Base-by-base conservation (phyloP, 805 yeast genomes). In the Barnettozyma sp. region DNA sequence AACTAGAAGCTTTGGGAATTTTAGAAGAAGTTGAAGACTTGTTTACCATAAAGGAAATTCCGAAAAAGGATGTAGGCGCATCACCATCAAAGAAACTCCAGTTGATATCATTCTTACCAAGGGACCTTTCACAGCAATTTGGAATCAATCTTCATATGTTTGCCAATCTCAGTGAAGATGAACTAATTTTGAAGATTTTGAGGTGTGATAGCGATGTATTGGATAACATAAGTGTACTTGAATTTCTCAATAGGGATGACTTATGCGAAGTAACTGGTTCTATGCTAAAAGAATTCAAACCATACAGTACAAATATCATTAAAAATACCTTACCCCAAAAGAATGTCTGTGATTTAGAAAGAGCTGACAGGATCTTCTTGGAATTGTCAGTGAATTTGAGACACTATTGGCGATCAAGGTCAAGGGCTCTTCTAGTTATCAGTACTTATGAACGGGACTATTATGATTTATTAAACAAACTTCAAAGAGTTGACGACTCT, bases 71-170 rank as follows among this genome's bases (percentile, higher is more conserved):
- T 33, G 48, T 41, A 16, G 46, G 60, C 56, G 52, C 55, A 58
- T 50, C 68, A 61, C 38, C 64, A 3, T 23, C 25, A 60, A 52
- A 71, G 22, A 71, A 66, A 20, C 55, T 60, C 18, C 69, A 70
- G 37, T 70, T 73, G 46, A 49, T 74, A 4, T 52, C 78, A 0
- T 76, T 80, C 46, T 62, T 82, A 45, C 68, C 88, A 0, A 65
- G 87, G 42, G 92, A 82, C 44, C 50, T 79, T 14, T 78, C 84
- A 2, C 92, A 82, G 49, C 88, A 82, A 50, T 81, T 82, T 58
- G 86, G 86, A 26, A 82, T 82, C 48, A 82, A 82, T 50, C 63
- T 82, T 37, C 88, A 82, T 49, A 65, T 72, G 50, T 82, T 73
- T 54, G 70, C 76, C 14, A 57, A 58, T 21, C 50, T 70, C 22